Evolutionary conservation across 2,329 filamentous ascomycete genomes (phyloP), one percentile per base, ranked within the genome.

Genomic region (Aspergillus sp.): DNA sequence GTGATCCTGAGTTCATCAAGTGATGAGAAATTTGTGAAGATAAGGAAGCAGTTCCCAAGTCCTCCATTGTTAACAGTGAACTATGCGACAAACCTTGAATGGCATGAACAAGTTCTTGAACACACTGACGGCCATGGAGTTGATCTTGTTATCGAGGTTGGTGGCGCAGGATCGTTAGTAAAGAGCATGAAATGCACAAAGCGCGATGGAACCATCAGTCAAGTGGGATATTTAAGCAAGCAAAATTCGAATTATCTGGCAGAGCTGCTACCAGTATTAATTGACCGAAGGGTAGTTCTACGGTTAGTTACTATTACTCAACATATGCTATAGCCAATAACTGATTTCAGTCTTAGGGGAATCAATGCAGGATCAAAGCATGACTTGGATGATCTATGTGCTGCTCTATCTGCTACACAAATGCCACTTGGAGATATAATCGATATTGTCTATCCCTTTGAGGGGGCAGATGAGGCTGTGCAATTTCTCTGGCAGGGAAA

Each of bases 171-270:
- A 1, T 66, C 69, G 0, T 51, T 73, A 26, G 62, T 70, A 2
- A 57, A 63, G 51, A 70, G 66, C 30, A 53, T 73, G 39, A 57
- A 58, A 37, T 71, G 64, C 43, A 69, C 68, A 5, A 56, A 64
- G 7, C 67, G 69, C 1, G 69, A 71, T 2, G 70, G 69, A 0
- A 60, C 60, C 1, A 57, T 74, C 37, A 72, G 69, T 43, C 66
- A 70, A 41, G 67, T 74, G 28, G 69, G 71, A 5, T 73, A 71
- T 46, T 57, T 73, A 3, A 59, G 60, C 5, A 58, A 59, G 11
- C 49, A 60, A 11, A 48, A 66, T 5, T 48, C 58, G 1, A 47
- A 50, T 0, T 48, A 65, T 4, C 42, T 72, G 10, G 45, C 51
- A 3, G 66, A 69, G 32, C 48, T 72, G 19, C 35, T 72, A 1